A percentile compares a stretch with the other conserved stretches of the same genome.
Conservation (phyloP, 768 basidiomycete genomes). For the Cystofilobasidium macerans region DNA sequence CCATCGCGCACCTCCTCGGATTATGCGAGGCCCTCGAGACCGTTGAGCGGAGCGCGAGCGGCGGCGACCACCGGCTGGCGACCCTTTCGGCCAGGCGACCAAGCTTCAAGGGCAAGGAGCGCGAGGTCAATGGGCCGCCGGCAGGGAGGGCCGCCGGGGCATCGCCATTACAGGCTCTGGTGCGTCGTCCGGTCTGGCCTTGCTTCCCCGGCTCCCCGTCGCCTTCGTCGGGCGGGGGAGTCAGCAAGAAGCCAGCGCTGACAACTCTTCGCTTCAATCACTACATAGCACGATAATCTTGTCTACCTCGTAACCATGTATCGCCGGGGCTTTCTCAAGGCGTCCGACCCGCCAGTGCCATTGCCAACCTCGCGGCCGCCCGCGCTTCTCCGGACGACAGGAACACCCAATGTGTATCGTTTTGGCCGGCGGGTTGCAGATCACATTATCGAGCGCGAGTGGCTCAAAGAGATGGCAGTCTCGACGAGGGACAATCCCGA, state of each 20-base stretch:
- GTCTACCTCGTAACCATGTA: constrained; percentile 17
- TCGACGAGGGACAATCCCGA: not conserved
- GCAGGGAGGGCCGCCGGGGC: not conserved
- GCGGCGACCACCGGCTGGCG: no score
- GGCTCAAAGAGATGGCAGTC: constrained; percentile 4
- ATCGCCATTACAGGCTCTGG: not conserved
- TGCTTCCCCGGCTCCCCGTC: not conserved
- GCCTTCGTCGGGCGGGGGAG: not conserved
- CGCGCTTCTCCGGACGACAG: not conserved
- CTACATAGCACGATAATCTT: constrained; percentile 12
- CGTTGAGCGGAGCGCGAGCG: not conserved
- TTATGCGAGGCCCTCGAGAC: constrained; percentile 1
- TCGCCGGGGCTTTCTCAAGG: constrained; percentile 13
- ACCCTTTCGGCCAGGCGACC: not conserved
- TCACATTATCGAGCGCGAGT: not conserved
- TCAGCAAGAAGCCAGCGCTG: not conserved
- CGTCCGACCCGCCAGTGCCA: constrained; percentile 11
- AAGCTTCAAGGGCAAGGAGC: constrained; percentile 3
- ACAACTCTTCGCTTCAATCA: not conserved
- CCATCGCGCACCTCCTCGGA: not conserved
- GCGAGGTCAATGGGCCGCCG: not conserved
- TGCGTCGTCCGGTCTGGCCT: not conserved
- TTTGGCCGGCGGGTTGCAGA: constrained; percentile 8
- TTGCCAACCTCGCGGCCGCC: constrained; percentile 9
- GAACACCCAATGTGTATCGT: constrained; percentile 5